Evolutionary conservation across 2,329 filamentous ascomycete species (phyloP).

Genomic region (Ceratocystis papillata): DNA sequence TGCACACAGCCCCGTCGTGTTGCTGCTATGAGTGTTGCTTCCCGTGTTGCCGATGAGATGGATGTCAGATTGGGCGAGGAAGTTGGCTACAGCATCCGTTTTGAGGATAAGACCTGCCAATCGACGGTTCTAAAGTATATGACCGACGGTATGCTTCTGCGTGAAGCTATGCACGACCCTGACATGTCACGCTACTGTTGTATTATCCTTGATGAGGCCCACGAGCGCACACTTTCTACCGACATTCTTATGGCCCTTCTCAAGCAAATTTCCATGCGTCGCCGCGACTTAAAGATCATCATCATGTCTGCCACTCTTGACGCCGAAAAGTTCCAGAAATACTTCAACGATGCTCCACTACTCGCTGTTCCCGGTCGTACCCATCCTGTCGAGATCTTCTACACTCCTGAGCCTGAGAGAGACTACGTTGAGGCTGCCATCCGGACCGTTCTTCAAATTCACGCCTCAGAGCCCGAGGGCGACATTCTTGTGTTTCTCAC

Average conservation of each 20-base stretch:
- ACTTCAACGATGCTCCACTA: constrained; percentile 89
- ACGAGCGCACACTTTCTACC: constrained; percentile 93
- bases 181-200: constrained; percentile 86
- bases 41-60: constrained; percentile 95
- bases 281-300: constrained; percentile 90
- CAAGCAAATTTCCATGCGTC: constrained; percentile 73
- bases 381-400: constrained; percentile 95
- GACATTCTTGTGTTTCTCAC: constrained; percentile 93
- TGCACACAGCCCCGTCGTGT: constrained; percentile 97
- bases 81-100: constrained; percentile 97
- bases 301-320: constrained; percentile 98
- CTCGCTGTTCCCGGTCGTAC: constrained; percentile 91
- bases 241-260: constrained; percentile 95
- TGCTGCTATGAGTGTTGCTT: constrained; percentile 94
- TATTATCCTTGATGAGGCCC: constrained; percentile 96
- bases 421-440: constrained; percentile 96
- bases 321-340: constrained; percentile 93
- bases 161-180: constrained; percentile 94
- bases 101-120: constrained; percentile 83
- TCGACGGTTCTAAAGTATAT: constrained; percentile 97
- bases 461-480: constrained; percentile 81
- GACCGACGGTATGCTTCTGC: constrained; percentile 96
- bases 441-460: constrained; percentile 90
- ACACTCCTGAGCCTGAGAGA: constrained; percentile 88
- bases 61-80: constrained; percentile 87